Evolutionary conservation across 257 asterid species (phyloP).

Genomic region (Osmanthus fragrans): DNA sequence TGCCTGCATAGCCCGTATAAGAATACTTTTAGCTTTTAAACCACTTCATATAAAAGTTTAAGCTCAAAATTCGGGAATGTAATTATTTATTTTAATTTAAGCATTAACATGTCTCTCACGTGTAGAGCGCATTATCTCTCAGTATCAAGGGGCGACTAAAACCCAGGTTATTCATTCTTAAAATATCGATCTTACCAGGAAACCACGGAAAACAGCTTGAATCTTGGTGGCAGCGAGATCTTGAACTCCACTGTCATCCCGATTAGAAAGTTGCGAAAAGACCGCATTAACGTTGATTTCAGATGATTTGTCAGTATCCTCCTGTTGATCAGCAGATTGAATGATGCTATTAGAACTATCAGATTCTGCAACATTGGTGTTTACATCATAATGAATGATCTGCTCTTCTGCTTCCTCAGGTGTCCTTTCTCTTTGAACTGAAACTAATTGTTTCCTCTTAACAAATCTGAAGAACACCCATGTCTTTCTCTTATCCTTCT

Average conservation of each 20-base stretch:
- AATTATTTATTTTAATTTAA: too few relatives aligned
- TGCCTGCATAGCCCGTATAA: conserved; percentile 47
- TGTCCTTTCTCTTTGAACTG: conserved; percentile 41
- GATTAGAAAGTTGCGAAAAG: conserved; percentile 13
- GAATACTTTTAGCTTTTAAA: neutral
- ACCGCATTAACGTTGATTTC: conserved; percentile 5
- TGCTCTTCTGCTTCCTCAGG: conserved; percentile 30
- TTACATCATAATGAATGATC: conserved; percentile 20
- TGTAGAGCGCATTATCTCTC: too few relatives aligned
- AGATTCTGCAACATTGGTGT: conserved; percentile 25
- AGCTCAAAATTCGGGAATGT: neutral
- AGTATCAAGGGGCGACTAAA: neutral
- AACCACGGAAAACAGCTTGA: conserved; percentile 80
- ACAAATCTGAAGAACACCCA: conserved; percentile 53
- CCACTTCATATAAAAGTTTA: neutral
- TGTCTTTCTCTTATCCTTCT: conserved; percentile 60
- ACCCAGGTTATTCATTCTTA: neutral
- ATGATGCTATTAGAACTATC: conserved; percentile 9
- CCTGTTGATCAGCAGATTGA: conserved; percentile 21
- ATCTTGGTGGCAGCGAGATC: conserved; percentile 60
- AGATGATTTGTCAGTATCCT: conserved; percentile 28
- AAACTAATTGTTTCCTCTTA: conserved; percentile 42
- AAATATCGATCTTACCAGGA: conserved; percentile 56
- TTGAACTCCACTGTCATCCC: conserved; percentile 26
- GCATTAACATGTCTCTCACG: neutral